Percentiles rank a stretch among this genome's conserved stretches.
Evolutionary conservation across 768 basidiomycete species (phyloP).

Genomic region (Dictyophora rubrovolvata): DNA sequence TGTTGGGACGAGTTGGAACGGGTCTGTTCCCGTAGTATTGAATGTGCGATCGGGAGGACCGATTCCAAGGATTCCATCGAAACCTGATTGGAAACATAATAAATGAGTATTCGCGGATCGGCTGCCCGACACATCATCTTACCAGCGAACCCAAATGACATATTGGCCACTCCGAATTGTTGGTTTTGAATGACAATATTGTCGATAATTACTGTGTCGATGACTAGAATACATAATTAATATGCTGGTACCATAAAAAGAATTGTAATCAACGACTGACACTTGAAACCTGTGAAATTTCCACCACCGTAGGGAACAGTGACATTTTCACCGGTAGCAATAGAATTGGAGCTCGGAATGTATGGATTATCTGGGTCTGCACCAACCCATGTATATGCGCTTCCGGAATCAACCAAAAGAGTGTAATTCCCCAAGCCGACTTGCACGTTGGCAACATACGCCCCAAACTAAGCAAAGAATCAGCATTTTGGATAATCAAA

Average conservation of each 20-base stretch:
- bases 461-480: background rate
- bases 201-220: constrained; percentile 8
- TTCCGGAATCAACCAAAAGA: constrained; percentile 4
- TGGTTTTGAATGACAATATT: constrained; percentile 35
- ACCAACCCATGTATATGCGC: constrained; percentile 63
- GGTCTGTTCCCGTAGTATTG: constrained; percentile 18
- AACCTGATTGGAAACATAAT: background rate
- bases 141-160: constrained; percentile 30
- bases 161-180: constrained; percentile 37
- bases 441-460: constrained; percentile 10
- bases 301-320: constrained; percentile 18
- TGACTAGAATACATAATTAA: constrained; percentile 8
- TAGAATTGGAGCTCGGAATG: constrained; percentile 38
- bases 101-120: background rate
- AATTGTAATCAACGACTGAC: background rate
- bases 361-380: constrained; percentile 34
- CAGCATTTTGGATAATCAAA: background rate
- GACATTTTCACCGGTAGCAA: constrained; percentile 34
- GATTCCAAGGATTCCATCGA: constrained; percentile 31
- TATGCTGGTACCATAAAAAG: background rate
- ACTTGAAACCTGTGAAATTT: constrained; percentile 16
- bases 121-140: background rate
- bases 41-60: constrained; percentile 26
- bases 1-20: constrained; percentile 19
- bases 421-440: constrained; percentile 41